Evolutionary conservation across 1,284 basidiomycete species (phyloP), one percentile per base, ranked within the genome.

Genomic region (Coniferiporia weirii): DNA sequence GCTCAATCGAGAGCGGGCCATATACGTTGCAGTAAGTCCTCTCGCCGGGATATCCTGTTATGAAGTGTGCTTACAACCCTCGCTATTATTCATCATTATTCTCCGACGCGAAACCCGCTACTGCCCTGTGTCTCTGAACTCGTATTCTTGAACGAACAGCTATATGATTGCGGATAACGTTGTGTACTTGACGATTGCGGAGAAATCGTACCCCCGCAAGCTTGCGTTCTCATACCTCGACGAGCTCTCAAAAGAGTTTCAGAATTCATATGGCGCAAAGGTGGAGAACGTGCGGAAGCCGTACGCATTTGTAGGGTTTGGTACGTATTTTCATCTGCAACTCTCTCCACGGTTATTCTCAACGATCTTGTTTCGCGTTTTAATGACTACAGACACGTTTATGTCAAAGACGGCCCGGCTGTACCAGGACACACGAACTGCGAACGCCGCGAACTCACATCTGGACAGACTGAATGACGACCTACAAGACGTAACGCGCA

Each of bases 211-310:
- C 75, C 96, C 96, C 22, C 83, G 97, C 64, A 99, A 98, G 75
- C 85, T 99, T 22, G 95, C 95, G 0, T 99, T 99, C 75, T 93
- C 93, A 13, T 99, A 95, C 74, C 84, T 99, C 52, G 95, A 98
- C 67, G 96, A 99, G 74, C 80, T 99, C 38, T 91, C 93, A 34
- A 98, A 97, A 70, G 96, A 99, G 75, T 99, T 99, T 69, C 81
- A 86, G 48, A 82, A 82, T 54, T 89, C 88, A n/a, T 95, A 95
- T 71, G 93, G 91, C n/a, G 79, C 87, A 12, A 95, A 93, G 73
- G 90, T 96, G 9, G 92, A 94, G 65, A 79, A 79, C 19, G 87
- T 87, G 17, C 83, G 89, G 63, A 90, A 94, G 71, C 95, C 95
- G 27, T 98, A 98, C 71, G 94, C 95, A 27, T 97, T 97, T 71